phyloP scores from a whole-genome alignment of 345 rosid species.

The Turnera subulata region DNA sequence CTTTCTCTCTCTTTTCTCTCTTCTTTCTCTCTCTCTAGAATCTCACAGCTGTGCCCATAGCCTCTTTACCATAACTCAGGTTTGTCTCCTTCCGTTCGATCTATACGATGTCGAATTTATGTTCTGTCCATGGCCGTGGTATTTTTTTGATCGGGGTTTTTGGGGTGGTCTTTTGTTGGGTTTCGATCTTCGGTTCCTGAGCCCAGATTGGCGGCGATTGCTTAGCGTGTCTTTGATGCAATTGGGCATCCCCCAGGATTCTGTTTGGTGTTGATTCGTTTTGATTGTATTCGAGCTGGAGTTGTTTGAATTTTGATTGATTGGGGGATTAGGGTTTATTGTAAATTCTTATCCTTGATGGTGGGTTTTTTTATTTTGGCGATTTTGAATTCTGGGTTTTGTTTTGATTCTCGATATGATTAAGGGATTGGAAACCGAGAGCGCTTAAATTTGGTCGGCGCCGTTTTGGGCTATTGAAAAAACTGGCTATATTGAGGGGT shows the following conservation, averaged over 20 bases:
- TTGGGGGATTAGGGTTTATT: slow-evolving; percentile 35
- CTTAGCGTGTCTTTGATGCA: slow-evolving; percentile 15
- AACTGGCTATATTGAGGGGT: too few relatives aligned
- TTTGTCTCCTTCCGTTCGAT: slow-evolving; percentile 40
- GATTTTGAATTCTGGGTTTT: not conserved
- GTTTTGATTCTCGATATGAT: slow-evolving; percentile 9
- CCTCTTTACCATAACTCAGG: slow-evolving; percentile 40
- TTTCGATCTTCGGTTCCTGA: slow-evolving; percentile 30
- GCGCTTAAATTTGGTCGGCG: too few relatives aligned
- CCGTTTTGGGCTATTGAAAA: too few relatives aligned
- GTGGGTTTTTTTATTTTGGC: slow-evolving; percentile 11
- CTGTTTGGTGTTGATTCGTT: slow-evolving; percentile 11
- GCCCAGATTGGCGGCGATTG: slow-evolving; percentile 8
- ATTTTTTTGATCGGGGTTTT: slow-evolving; percentile 37
- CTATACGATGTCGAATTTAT: slow-evolving; percentile 22
- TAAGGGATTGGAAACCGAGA: not conserved
- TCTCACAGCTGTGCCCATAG: slow-evolving; percentile 40
- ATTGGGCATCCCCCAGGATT: slow-evolving; percentile 15
- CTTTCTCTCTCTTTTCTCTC: slow-evolving; percentile 37
- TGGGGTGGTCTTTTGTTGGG: slow-evolving; percentile 12
- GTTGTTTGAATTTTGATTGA: slow-evolving; percentile 11
- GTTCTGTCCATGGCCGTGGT: slow-evolving; percentile 15
- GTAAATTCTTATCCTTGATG: slow-evolving; percentile 4
- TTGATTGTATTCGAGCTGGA: slow-evolving; percentile 10
- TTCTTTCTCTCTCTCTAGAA: slow-evolving; percentile 41